phyloP scores from a whole-genome alignment of 1,284 basidiomycete species.

The Leccinum pachyderme region DNA sequence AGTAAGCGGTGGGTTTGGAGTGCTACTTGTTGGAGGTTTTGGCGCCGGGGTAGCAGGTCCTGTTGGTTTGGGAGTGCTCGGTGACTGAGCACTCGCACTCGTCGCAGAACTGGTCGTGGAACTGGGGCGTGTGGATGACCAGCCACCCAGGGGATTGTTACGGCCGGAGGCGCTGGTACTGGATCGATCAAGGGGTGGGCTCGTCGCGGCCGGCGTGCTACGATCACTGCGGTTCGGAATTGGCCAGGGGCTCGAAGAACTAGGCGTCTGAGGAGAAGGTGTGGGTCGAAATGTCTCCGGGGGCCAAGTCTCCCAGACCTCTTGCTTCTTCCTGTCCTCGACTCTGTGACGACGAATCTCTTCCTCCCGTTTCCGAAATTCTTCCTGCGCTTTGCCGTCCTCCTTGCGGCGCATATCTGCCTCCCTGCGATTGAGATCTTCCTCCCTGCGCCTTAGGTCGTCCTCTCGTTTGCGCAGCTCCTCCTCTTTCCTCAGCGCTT shows the following conservation, averaged over 20 bases:
- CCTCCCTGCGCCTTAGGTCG: constrained; percentile 29
- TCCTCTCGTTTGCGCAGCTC: constrained; percentile 41
- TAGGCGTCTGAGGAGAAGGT: constrained; percentile 26
- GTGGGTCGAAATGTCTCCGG: constrained; percentile 26
- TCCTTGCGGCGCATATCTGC: constrained; percentile 30
- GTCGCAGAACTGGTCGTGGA: constrained; percentile 28
- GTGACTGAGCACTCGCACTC: constrained; percentile 22
- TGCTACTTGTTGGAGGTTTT: constrained; percentile 15
- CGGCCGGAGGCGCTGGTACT: constrained; percentile 30
- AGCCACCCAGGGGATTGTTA: constrained; percentile 25
- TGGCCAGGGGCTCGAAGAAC: constrained; percentile 31
- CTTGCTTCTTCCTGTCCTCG: constrained; percentile 42
- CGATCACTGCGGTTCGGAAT: constrained; percentile 31
- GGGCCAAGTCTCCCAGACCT: constrained; percentile 31
- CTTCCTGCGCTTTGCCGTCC: constrained; percentile 29
- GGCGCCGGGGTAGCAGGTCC: constrained; percentile 26
- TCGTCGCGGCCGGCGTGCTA: constrained; percentile 20
- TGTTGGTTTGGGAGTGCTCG: constrained; percentile 31
- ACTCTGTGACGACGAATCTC: constrained; percentile 42
- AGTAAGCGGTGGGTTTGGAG: constrained; percentile 29
- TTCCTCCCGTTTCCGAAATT: constrained; percentile 45
- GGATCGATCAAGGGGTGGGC: constrained; percentile 27
- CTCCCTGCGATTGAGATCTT: constrained; percentile 35
- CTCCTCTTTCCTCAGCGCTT: constrained; percentile 31
- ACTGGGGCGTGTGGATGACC: constrained; percentile 32